These are phyloP conservation scores for Fusarium camptoceras DNA, from an alignment of 2,329 filamentous ascomycete species.

Conservation along the genomic window DNA sequence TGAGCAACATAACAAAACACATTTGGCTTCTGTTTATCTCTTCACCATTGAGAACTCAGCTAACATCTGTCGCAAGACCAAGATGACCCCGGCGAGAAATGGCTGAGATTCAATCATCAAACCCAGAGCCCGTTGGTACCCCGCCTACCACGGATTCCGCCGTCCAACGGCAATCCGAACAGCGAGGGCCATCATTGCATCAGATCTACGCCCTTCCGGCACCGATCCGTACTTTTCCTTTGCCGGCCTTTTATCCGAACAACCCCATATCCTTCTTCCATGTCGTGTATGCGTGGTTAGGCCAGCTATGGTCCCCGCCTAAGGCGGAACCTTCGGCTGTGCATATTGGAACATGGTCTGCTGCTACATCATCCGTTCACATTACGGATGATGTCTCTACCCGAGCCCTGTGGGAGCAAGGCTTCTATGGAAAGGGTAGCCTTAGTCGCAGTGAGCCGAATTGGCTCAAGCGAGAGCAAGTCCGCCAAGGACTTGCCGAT, in stretches of 20 bases:
- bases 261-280: constrained; percentile 91
- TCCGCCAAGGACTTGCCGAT: constrained; percentile 72
- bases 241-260: constrained; percentile 89
- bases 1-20: constrained; percentile 65
- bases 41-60: neutral
- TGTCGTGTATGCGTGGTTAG: constrained; percentile 80
- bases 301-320: constrained; percentile 76
- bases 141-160: constrained; percentile 37
- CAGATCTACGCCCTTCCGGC: constrained; percentile 85
- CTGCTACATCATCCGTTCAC: constrained; percentile 83
- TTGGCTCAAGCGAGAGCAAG: constrained; percentile 88
- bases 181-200: constrained; percentile 63
- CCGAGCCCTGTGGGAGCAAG: constrained; percentile 91
- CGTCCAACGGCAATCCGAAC: constrained; percentile 43
- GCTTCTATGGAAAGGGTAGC: constrained; percentile 95
- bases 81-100: constrained; percentile 60
- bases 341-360: constrained; percentile 83
- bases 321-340: constrained; percentile 71
- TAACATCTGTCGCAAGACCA: constrained; percentile 52
- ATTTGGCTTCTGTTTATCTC: constrained; percentile 26
- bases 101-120: constrained; percentile 54
- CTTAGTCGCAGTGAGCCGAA: constrained; percentile 94
- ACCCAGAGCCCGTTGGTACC: constrained; percentile 39
- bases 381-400: constrained; percentile 81
- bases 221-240: constrained; percentile 83